Evolutionary conservation across 1,284 basidiomycete species (phyloP), one percentile per base, ranked within the genome.

Genomic region (Schizophyllum amplum): DNA sequence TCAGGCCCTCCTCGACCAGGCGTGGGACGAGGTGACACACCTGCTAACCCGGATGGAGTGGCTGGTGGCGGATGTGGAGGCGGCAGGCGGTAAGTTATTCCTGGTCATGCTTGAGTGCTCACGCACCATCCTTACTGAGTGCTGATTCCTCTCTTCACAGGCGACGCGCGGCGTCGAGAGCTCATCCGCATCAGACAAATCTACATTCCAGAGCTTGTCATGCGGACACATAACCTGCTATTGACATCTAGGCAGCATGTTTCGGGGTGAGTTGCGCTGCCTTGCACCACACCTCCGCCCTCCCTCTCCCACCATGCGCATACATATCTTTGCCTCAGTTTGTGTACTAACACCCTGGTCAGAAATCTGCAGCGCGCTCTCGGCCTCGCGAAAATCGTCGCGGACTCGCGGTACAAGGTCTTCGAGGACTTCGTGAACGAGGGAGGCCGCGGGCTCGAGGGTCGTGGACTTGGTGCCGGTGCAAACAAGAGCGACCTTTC

Each of bases 151-250:
- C n/a, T n/a, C 46, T 24, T 27, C 60, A 24, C 63, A 80, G 82
- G 74, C 52, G 80, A 87, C 54, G 79, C 78, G 11, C 77, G 91
- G 13, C 73, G 75, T 21, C 75, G 75, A 24, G 92, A 97, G 63
- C 80, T 97, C 53, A 72, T 79, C 2, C 81, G 89, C 22, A 91
- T 98, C 57, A 83, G 95, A 26, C 87, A 92, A 64, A 86, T 95
- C 42, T 96, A 91, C 71, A 78, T 98, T 20, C 96, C 95, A 0
- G 94, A 98, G 68, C 79, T 98, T 46, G 83, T 98, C 61, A 78
- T 98, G 59, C 84, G 92, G 21, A 73, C 98, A 17, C 95, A 98
- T 67, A 75, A 79, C 26, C 74, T 88, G 57, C 75, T 98, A 13
- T 81, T 85, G 60, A 74, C 79, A 42, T 90, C 92, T 5, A 75